A percentile compares a stretch with the other conserved stretches of the same genome.
Conservation (phyloP, 768 basidiomycete genomes). For the Plicaturopsis crispa region DNA sequence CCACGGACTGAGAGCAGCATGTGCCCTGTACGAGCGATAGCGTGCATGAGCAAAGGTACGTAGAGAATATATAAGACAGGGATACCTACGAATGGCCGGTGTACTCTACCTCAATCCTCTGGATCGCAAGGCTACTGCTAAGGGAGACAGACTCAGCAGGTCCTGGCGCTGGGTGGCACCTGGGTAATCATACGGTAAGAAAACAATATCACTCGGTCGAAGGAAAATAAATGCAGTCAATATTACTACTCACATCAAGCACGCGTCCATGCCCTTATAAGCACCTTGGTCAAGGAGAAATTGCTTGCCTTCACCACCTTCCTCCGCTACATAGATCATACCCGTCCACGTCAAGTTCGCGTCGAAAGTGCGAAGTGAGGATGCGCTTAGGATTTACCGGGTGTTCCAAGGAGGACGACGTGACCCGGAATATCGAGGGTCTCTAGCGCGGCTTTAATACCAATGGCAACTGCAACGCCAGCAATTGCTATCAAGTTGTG, state of each 20-base stretch:
- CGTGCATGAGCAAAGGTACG: neutral
- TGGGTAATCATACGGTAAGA: conserved; percentile 15
- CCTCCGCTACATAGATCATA: conserved; percentile 47
- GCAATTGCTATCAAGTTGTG: conserved; percentile 78
- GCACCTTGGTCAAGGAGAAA: conserved; percentile 61
- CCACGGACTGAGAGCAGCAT: conserved; percentile 78
- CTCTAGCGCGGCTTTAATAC: conserved; percentile 56
- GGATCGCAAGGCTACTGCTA: conserved; percentile 55
- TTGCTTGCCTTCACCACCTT: conserved; percentile 71
- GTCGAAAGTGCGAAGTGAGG: neutral
- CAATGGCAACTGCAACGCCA: conserved; percentile 67
- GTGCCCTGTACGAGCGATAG: conserved; percentile 50
- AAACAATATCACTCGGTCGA: neutral
- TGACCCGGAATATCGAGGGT: conserved; percentile 58
- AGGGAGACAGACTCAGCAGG: conserved; percentile 63
- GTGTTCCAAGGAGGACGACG: conserved; percentile 70
- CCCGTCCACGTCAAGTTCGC: neutral
- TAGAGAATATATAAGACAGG: neutral
- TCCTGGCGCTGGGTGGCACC: conserved; percentile 81
- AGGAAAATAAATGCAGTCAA: neutral
- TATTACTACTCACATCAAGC: conserved; percentile 50
- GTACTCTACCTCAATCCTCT: conserved; percentile 56
- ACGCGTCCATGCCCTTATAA: conserved; percentile 70
- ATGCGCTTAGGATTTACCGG: conserved; percentile 35
- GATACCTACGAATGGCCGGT: conserved; percentile 59